Conservation (phyloP, 202 grass and related monocot genomes). For the Schoenoplectus tabernaemontani region DNA sequence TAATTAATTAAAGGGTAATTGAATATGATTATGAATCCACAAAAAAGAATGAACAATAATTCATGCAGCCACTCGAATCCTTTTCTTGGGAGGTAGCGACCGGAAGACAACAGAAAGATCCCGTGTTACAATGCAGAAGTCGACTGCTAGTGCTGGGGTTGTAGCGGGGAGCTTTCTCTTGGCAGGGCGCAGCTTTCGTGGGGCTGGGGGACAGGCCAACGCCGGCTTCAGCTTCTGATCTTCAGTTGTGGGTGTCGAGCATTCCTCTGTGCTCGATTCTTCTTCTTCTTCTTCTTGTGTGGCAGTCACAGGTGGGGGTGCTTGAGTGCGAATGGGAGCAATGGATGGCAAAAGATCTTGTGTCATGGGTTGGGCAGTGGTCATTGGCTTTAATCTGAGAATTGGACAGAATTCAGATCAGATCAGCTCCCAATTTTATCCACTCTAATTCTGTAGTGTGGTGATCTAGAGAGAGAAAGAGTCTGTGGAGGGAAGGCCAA, state of each 20-base stretch:
- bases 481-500: constrained; percentile 24
- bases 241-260: constrained; percentile 53
- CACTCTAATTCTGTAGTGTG: background rate
- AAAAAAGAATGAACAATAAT: background rate
- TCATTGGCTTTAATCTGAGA: background rate
- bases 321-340: constrained; percentile 40
- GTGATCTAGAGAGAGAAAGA: constrained; percentile 15
- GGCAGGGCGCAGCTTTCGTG: constrained; percentile 22
- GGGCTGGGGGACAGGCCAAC: constrained; percentile 45
- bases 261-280: constrained; percentile 19
- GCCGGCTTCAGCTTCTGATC: constrained; percentile 33
- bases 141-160: background rate
- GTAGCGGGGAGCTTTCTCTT: constrained; percentile 15
- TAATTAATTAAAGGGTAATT: constrained; percentile 20
- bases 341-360: constrained; percentile 29
- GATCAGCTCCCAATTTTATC: background rate
- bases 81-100: constrained; percentile 42
- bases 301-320: background rate
- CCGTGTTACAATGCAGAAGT: constrained; percentile 37
- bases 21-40: background rate
- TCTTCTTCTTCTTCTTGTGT: background rate
- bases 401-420: background rate
- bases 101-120: constrained; percentile 42
- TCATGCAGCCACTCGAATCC: constrained; percentile 37
- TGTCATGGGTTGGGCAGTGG: constrained; percentile 6